Percentiles rank a stretch among this genome's conserved stretches.
Evolutionary conservation across 116 monocot species (phyloP).

Genomic region (Zostera marina): DNA sequence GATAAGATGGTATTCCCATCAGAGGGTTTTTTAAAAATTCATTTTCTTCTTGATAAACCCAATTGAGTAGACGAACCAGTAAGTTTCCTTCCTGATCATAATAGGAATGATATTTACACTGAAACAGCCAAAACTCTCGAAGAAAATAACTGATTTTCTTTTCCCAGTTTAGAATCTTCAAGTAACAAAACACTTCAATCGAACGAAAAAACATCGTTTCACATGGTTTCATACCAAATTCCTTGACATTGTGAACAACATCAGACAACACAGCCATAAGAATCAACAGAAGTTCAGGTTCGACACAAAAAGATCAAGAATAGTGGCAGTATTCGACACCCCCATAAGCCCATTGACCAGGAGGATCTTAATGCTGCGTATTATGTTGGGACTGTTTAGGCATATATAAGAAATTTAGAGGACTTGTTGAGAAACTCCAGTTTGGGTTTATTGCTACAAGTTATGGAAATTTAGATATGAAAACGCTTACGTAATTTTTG

Average conservation of each 20-base stretch:
- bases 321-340: slow-evolving; percentile 2
- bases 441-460: slow-evolving; percentile 30
- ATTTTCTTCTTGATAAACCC: background rate
- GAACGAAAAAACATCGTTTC: slow-evolving; percentile 11
- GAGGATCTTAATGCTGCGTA: slow-evolving; percentile 14
- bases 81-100: background rate
- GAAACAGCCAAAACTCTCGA: background rate
- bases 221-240: slow-evolving; percentile 18
- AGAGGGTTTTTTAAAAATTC: background rate
- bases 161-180: background rate
- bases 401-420: too few species aligned
- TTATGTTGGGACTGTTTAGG: slow-evolving; percentile 7
- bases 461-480: slow-evolving; percentile 11
- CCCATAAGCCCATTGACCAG: slow-evolving; percentile 12
- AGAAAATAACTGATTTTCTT: background rate
- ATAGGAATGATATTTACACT: background rate
- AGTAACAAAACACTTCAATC: slow-evolving; percentile 8
- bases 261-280: background rate
- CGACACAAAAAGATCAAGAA: slow-evolving; percentile 1
- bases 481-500: slow-evolving; percentile 10
- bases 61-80: background rate
- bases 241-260: slow-evolving; percentile 7
- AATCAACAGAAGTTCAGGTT: background rate
- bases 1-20: background rate
- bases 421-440: slow-evolving; percentile 34